Conservation (phyloP, 805 yeast genomes). For the Hanseniaspora jakobsenii region DNA sequence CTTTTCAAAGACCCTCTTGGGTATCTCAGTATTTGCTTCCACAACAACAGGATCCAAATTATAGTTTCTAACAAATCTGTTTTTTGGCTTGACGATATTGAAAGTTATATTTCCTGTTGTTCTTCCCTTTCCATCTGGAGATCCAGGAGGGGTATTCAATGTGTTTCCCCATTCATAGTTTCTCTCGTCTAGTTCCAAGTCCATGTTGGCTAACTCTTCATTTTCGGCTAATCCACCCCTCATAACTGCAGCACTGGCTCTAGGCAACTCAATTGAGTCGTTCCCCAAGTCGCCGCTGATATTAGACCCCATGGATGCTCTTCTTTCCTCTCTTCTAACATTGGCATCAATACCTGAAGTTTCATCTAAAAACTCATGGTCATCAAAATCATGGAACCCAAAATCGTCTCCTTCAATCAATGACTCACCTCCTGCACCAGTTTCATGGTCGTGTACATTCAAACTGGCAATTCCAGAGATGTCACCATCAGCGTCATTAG, state of each 20-base stretch:
- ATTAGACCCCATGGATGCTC: no score
- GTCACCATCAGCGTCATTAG: constrained; percentile 26
- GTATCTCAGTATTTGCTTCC: constrained; percentile 19
- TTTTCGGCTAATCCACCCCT: background rate
- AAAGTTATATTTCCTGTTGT: background rate
- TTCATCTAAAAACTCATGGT: no score
- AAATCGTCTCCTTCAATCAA: background rate
- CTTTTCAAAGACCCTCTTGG: constrained; percentile 18
- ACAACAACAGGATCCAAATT: constrained; percentile 15
- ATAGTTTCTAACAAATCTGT: constrained; percentile 8
- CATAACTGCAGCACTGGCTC: constrained; percentile 15
- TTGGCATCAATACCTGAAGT: no score
- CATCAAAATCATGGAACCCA: constrained; percentile 12
- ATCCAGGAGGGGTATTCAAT: constrained; percentile 13
- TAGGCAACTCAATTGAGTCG: constrained; percentile 15
- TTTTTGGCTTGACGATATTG: background rate
- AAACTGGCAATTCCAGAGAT: constrained; percentile 21
- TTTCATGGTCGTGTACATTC: no score
- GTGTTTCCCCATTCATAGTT: no score
- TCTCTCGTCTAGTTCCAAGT: constrained; percentile 9
- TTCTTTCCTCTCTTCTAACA: no score
- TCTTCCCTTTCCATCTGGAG: no score
- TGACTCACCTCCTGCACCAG: no score
- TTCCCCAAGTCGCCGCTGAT: constrained; percentile 5
- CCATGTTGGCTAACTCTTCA: constrained; percentile 1